These are phyloP conservation scores for Ganoderma resinaceum DNA, from an alignment of 1,284 basidiomycete species.

Conservation along the genomic window DNA sequence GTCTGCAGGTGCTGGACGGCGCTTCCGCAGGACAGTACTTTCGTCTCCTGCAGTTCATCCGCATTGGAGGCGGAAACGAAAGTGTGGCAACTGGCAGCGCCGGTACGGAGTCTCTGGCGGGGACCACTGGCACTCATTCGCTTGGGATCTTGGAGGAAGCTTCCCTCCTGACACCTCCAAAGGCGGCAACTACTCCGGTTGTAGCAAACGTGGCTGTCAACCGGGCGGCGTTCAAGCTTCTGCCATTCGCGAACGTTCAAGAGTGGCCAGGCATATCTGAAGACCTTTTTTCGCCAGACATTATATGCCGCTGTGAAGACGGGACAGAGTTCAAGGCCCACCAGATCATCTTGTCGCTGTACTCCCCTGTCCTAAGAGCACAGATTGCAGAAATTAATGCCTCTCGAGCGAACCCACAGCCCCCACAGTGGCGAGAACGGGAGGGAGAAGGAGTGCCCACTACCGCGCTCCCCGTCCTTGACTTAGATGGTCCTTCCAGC, in stretches of 20 bases:
- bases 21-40: slow-evolving; percentile 28
- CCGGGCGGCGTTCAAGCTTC: neutral
- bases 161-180: neutral
- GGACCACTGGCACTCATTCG: neutral
- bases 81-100: neutral
- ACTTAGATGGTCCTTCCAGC: neutral
- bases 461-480: neutral
- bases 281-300: slow-evolving; percentile 2
- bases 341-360: slow-evolving; percentile 14
- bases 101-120: neutral
- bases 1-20: slow-evolving; percentile 1
- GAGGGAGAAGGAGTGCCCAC: neutral
- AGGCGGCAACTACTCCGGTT: neutral
- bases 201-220: neutral
- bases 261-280: neutral
- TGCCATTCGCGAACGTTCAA: neutral
- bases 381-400: neutral
- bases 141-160: neutral
- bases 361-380: neutral
- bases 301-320: slow-evolving; percentile 34
- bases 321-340: slow-evolving; percentile 19
- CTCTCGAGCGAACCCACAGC: neutral
- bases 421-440: neutral
- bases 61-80: neutral
- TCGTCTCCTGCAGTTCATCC: slow-evolving; percentile 25